phyloP scores from a whole-genome alignment of 306 rosid genomes.

The Acacia melanoxylon region DNA sequence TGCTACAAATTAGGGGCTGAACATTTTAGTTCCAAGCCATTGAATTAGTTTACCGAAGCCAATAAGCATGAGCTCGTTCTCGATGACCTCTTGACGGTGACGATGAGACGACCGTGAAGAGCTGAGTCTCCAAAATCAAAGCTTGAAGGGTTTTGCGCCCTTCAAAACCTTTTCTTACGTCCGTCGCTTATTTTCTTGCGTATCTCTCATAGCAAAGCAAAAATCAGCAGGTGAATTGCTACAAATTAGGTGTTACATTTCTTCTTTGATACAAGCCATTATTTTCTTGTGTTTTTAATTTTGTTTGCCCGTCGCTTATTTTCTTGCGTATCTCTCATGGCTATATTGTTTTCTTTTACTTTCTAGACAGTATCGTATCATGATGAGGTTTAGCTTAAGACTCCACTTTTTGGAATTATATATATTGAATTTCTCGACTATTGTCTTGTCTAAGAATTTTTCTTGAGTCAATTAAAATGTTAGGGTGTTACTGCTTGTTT shows the following conservation, averaged over 20 bases:
- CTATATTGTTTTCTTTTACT: conserved; percentile 14
- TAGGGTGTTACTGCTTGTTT: background rate
- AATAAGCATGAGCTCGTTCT: background rate
- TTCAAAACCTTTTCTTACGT: too few species aligned
- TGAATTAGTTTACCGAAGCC: background rate
- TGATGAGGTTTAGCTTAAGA: conserved; percentile 30
- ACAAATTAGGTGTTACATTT: too few species aligned
- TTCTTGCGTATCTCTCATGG: background rate
- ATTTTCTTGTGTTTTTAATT: too few species aligned
- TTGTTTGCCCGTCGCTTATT: too few species aligned
- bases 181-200: too few species aligned
- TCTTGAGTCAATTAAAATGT: background rate
- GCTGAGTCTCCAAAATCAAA: too few species aligned
- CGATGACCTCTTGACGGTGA: too few species aligned
- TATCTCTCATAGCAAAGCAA: too few species aligned
- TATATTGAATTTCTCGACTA: conserved; percentile 23
- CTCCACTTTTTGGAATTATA: conserved; percentile 33
- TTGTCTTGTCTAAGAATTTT: conserved; percentile 13
- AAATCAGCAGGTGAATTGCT: fast-evolving
- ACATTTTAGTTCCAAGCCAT: background rate
- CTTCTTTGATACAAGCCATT: too few species aligned
- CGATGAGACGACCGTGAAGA: too few species aligned
- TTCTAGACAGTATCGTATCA: conserved; percentile 25
- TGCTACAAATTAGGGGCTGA: background rate
- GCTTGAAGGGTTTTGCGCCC: too few species aligned